These are phyloP conservation scores for Thelonectria blattea DNA, from an alignment of 2,329 filamentous ascomycete species.

Conservation along the genomic window DNA sequence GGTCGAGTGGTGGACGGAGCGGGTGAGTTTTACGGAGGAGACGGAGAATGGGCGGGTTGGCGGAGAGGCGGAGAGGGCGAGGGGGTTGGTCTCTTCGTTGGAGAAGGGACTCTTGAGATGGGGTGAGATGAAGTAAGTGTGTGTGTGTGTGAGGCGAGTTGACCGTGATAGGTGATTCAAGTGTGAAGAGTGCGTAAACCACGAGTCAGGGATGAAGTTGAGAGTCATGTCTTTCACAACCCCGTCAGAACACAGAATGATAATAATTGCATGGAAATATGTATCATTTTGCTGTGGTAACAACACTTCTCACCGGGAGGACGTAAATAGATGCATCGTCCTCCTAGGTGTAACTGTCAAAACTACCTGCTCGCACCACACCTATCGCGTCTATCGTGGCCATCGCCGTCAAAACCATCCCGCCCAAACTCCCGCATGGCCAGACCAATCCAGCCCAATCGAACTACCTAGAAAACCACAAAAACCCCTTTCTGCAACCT, in stretches of 20 bases:
- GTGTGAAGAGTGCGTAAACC: neutral
- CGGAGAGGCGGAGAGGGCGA: constrained; percentile 4
- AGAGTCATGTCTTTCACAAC: neutral
- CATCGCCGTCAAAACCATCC: constrained; percentile 1
- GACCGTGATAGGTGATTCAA: neutral
- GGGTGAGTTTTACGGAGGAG: constrained; percentile 67
- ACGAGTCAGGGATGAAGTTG: too few relatives aligned
- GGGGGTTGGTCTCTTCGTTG: constrained; percentile 6
- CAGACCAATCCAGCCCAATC: neutral
- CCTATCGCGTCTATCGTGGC: neutral
- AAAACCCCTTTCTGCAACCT: constrained; percentile 2
- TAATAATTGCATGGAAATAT: neutral
- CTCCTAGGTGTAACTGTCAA: neutral
- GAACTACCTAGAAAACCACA: constrained; percentile 3
- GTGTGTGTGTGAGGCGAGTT: neutral
- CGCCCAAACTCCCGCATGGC: neutral
- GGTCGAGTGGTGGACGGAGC: constrained; percentile 65
- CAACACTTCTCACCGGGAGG: neutral
- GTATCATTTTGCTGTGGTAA: neutral
- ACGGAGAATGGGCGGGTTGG: constrained; percentile 5
- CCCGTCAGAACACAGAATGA: neutral
- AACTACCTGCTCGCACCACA: neutral
- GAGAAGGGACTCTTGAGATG: neutral
- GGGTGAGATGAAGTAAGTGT: neutral
- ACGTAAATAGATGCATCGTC: neutral